Conservation (phyloP, 192 early-diverging fungal species). For the Jimgerdemannia lactiflua region DNA sequence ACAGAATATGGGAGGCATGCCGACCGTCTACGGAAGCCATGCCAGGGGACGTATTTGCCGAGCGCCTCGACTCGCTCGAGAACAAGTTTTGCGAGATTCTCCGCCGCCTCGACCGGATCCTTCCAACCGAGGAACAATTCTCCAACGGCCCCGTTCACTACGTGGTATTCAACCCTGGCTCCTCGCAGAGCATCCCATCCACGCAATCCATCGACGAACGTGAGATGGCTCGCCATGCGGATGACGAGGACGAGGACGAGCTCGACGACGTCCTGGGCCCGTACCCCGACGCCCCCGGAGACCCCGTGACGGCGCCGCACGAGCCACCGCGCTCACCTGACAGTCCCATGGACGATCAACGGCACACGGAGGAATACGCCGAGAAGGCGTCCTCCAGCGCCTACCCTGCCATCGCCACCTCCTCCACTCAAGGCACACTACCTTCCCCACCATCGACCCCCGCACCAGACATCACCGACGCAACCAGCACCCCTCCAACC, state of each 20-base stretch:
- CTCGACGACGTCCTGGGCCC: constrained; percentile 1
- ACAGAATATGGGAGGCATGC: constrained; percentile 12
- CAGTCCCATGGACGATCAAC: background rate
- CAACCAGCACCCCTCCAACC: background rate
- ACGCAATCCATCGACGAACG: background rate
- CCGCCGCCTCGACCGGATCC: constrained; percentile 17
- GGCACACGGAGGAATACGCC: background rate
- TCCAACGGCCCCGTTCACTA: background rate
- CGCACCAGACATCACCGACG: background rate
- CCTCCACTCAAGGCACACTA: background rate
- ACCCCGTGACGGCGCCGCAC: background rate
- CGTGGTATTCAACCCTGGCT: background rate
- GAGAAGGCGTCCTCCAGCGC: background rate
- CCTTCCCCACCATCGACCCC: background rate
- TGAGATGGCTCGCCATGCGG: constrained; percentile 2
- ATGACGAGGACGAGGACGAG: constrained; percentile 3
- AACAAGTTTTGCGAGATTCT: constrained; percentile 16
- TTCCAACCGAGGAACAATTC: background rate
- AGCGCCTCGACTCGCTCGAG: constrained; percentile 8
- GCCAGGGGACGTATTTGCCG: background rate
- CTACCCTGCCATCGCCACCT: background rate
- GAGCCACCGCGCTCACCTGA: background rate
- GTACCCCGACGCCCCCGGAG: constrained; percentile 2
- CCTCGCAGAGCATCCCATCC: background rate
- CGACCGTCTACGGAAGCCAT: background rate